Conservation (phyloP, 352 stramenopile genomes). For the Pythium insidiosum region DNA sequence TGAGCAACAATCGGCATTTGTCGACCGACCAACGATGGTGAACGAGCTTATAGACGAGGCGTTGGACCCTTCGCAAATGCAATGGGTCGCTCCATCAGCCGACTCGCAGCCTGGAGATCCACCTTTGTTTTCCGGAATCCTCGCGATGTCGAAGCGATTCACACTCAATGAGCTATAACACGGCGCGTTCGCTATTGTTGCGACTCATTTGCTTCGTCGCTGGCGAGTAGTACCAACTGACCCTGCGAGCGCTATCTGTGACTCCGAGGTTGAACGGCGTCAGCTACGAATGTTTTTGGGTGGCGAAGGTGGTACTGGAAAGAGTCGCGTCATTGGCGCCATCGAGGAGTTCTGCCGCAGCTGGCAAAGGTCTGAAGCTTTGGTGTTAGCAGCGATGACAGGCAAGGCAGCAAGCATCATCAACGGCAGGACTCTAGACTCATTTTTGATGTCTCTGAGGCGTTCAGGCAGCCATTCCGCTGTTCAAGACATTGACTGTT, state of each 20-base stretch:
- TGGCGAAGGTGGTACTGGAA: constrained; percentile 1
- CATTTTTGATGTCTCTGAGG: constrained; percentile 1
- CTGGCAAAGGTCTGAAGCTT: background rate
- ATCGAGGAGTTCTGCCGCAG: background rate
- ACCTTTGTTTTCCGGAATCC: too few species aligned
- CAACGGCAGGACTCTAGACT: constrained; percentile 2
- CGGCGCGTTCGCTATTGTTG: constrained; percentile 1
- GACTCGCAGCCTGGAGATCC: too few species aligned
- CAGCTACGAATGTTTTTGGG: constrained; percentile 2
- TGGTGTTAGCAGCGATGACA: constrained; percentile 2
- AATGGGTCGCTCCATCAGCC: too few species aligned
- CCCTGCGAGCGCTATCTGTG: too few species aligned
- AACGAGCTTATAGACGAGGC: background rate
- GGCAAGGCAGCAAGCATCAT: constrained; percentile 12
- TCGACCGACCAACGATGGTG: background rate
- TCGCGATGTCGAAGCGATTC: too few species aligned
- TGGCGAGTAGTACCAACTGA: too few species aligned
- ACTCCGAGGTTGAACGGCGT: too few species aligned
- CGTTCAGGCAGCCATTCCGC: background rate
- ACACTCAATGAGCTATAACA: constrained; percentile 1
- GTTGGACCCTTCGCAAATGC: too few species aligned
- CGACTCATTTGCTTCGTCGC: background rate
- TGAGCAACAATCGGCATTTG: too few species aligned
- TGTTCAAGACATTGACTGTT: background rate
- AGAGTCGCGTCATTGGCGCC: constrained; percentile 4